A percentile compares a stretch with the other conserved stretches of the same genome.
These are phyloP conservation scores for Colletotrichum aenigma DNA, from an alignment of 2,329 filamentous ascomycete species.

Conservation along the genomic window DNA sequence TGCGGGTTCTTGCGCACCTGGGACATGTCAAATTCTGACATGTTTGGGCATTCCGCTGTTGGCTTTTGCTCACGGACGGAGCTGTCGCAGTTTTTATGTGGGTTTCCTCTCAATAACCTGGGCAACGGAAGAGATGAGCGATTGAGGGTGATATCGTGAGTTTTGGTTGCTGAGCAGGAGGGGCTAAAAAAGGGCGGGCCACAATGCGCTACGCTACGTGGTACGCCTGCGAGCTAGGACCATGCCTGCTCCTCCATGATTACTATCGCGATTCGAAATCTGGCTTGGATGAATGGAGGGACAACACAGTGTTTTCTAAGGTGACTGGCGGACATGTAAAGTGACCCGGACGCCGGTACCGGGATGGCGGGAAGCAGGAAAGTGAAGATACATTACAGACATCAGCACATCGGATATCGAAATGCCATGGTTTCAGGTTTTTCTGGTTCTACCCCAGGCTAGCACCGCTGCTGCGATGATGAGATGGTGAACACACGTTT, in stretches of 20 bases:
- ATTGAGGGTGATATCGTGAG: not conserved
- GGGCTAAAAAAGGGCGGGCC: not conserved
- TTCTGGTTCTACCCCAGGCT: not conserved
- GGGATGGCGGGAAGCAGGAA: not conserved
- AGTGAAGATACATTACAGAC: not conserved
- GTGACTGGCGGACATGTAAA: not conserved
- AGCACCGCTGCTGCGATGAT: not conserved
- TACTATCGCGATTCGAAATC: not conserved
- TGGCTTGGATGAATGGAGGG: not conserved
- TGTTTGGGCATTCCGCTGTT: not conserved
- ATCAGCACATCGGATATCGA: not conserved
- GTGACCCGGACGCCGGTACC: not conserved
- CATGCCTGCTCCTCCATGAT: not conserved
- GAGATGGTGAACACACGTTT: not conserved
- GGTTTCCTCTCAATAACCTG: not conserved
- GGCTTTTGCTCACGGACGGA: not conserved
- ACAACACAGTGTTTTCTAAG: not conserved
- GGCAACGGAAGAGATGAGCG: not conserved
- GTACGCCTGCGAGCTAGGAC: conserved; percentile 3
- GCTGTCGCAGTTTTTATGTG: not conserved
- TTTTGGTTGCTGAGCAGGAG: conserved; percentile 2
- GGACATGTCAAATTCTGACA: not conserved
- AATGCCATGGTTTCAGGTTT: conserved; percentile 11
- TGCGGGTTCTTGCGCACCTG: not conserved
- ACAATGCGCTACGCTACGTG: not conserved